phyloP scores from a whole-genome alignment of 306 rosid genomes.

The Casuarina glauca region DNA sequence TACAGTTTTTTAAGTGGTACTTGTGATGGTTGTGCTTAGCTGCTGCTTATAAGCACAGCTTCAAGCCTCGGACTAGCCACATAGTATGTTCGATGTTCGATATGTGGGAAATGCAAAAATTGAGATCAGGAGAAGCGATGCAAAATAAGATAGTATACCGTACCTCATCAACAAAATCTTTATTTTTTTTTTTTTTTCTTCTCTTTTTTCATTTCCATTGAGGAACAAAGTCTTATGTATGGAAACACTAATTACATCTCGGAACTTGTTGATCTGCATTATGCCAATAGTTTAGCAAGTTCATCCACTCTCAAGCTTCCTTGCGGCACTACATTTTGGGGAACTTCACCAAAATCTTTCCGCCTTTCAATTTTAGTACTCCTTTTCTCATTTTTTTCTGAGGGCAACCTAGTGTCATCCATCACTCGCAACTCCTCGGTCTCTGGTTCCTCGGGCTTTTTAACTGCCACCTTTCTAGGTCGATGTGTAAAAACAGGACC shows the following conservation, averaged over 20 bases:
- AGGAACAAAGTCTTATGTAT: neutral
- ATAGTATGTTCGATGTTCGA: neutral
- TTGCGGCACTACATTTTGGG: slow-evolving; percentile 58
- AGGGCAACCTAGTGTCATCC: slow-evolving; percentile 23
- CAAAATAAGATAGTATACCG: too few relatives aligned
- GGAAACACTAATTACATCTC: slow-evolving; percentile 13
- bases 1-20: too few relatives aligned
- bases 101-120: neutral
- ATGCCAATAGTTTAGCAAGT: slow-evolving; percentile 75
- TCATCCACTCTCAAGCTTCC: slow-evolving; percentile 87
- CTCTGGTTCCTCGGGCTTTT: slow-evolving; percentile 37
- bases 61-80: neutral
- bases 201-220: neutral
- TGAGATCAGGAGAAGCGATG: neutral
- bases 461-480: slow-evolving; percentile 32
- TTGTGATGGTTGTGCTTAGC: too few relatives aligned
- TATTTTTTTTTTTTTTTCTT: neutral
- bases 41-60: neutral
- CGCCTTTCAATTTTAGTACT: slow-evolving; percentile 42
- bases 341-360: slow-evolving; percentile 47
- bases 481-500: slow-evolving; percentile 56
- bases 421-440: slow-evolving; percentile 23
- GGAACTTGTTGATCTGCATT: slow-evolving; percentile 12
- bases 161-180: too few relatives aligned
- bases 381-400: slow-evolving; percentile 43